phyloP scores from a whole-genome alignment of 2,329 filamentous ascomycete genomes.

The Pezicula rhizophila region DNA sequence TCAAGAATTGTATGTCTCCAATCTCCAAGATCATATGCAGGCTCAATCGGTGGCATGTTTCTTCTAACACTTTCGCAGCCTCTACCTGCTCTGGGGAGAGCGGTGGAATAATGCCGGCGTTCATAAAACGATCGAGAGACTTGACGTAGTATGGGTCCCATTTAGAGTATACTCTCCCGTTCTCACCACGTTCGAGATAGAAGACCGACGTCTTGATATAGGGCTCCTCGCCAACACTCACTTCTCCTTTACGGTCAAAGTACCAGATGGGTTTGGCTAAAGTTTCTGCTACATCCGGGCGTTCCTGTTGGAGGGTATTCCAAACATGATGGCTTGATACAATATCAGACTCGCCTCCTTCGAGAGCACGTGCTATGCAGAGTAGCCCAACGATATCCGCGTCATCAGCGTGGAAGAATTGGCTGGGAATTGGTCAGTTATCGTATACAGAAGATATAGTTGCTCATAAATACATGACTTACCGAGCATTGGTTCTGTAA shows the following conservation, averaged over 20 bases:
- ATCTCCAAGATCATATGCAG: constrained; percentile 84
- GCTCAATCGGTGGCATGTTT: constrained; percentile 65
- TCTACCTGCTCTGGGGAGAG: constrained; percentile 63
- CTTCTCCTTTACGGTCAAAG: constrained; percentile 86
- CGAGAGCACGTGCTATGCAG: constrained; percentile 70
- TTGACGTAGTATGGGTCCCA: constrained; percentile 88
- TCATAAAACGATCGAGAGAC: constrained; percentile 68
- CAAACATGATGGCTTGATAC: constrained; percentile 74
- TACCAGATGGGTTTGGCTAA: constrained; percentile 80
- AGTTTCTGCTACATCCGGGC: constrained; percentile 71
- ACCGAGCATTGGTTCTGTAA: constrained; percentile 76
- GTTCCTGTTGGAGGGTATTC: constrained; percentile 69
- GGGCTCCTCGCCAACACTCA: constrained; percentile 64
- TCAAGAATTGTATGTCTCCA: constrained; percentile 82
- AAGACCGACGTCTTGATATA: constrained; percentile 69
- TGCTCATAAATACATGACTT: constrained; percentile 10
- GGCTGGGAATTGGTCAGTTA: constrained; percentile 33
- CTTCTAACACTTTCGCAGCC: constrained; percentile 66
- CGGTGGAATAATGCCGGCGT: constrained; percentile 65
- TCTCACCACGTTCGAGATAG: constrained; percentile 65
- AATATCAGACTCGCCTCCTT: constrained; percentile 80
- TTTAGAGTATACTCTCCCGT: constrained; percentile 70
- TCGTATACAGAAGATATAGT: not conserved
- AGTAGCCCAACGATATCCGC: constrained; percentile 77
- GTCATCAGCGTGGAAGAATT: constrained; percentile 84